These are phyloP conservation scores for Plectosphaerella cucumerina DNA, from an alignment of 2,329 filamentous ascomycete genomes.

Conservation along the genomic window DNA sequence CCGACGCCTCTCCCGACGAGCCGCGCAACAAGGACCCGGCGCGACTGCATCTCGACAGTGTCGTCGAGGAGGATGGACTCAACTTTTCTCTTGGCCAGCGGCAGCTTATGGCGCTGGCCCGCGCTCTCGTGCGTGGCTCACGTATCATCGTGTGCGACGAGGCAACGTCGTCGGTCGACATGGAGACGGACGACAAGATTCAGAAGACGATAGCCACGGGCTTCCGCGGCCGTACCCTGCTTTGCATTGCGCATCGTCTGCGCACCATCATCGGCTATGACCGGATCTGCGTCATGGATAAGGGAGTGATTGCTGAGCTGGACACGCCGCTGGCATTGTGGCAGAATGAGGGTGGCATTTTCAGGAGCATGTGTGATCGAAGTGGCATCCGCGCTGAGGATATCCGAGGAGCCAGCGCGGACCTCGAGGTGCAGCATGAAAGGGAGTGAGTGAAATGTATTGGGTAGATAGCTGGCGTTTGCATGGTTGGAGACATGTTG, in stretches of 20 bases:
- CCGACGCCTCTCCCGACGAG: slow-evolving; percentile 22
- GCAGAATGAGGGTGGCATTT: slow-evolving; percentile 66
- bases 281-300: slow-evolving; percentile 94
- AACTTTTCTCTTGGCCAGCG: slow-evolving; percentile 95
- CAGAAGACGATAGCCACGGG: slow-evolving; percentile 81
- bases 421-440: slow-evolving; percentile 2
- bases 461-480: no score
- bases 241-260: slow-evolving; percentile 90
- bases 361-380: slow-evolving; percentile 83
- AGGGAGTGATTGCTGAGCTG: slow-evolving; percentile 81
- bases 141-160: slow-evolving; percentile 98
- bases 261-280: slow-evolving; percentile 94
- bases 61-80: slow-evolving; percentile 89
- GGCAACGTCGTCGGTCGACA: slow-evolving; percentile 87
- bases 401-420: slow-evolving; percentile 39
- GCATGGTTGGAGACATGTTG: no score
- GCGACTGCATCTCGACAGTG: slow-evolving; percentile 76
- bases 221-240: slow-evolving; percentile 80
- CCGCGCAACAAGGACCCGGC: slow-evolving; percentile 27
- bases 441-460: no score
- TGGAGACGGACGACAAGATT: slow-evolving; percentile 96
- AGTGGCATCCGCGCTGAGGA: slow-evolving; percentile 67
- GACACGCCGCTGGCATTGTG: slow-evolving; percentile 73
- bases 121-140: slow-evolving; percentile 80
- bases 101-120: slow-evolving; percentile 90